phyloP scores from a whole-genome alignment of 75 land plant species.

The Pinus tabuliformis region DNA sequence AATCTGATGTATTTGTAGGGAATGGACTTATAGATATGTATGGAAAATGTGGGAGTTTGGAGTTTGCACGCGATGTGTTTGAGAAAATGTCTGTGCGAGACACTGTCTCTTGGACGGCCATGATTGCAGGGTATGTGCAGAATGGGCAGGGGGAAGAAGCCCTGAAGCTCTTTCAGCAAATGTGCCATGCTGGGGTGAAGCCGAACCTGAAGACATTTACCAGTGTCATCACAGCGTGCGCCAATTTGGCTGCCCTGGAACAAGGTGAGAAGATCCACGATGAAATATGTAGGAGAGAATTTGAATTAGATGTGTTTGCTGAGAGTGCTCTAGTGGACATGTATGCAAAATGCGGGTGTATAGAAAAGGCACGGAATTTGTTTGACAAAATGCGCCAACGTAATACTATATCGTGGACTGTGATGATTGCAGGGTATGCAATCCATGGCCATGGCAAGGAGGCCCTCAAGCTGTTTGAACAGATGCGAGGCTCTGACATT shows the following conservation, averaged over 20 bases:
- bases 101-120: constrained; percentile 35
- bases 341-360: constrained; percentile 41
- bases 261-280: constrained; percentile 26
- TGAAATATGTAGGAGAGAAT: constrained; percentile 13
- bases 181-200: constrained; percentile 12
- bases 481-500: constrained; percentile 11
- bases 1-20: constrained; percentile 21
- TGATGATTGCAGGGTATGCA: constrained; percentile 1
- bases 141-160: constrained; percentile 29
- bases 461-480: constrained; percentile 1
- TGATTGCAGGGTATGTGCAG: constrained; percentile 37
- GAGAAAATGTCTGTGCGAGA: constrained; percentile 18
- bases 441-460: neutral
- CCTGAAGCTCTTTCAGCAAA: constrained; percentile 10
- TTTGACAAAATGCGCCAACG: constrained; percentile 12
- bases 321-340: constrained; percentile 47
- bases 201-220: constrained; percentile 13
- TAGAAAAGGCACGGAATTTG: constrained; percentile 21
- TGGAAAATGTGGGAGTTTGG: constrained; percentile 31
- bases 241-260: constrained; percentile 22
- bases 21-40: constrained; percentile 42
- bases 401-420: neutral
- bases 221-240: constrained; percentile 11
- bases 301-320: constrained; percentile 26
- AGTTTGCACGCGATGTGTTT: constrained; percentile 30